Conservation (phyloP, 371 early-diverging fungal genomes). For the Spraguea lophii region DNA sequence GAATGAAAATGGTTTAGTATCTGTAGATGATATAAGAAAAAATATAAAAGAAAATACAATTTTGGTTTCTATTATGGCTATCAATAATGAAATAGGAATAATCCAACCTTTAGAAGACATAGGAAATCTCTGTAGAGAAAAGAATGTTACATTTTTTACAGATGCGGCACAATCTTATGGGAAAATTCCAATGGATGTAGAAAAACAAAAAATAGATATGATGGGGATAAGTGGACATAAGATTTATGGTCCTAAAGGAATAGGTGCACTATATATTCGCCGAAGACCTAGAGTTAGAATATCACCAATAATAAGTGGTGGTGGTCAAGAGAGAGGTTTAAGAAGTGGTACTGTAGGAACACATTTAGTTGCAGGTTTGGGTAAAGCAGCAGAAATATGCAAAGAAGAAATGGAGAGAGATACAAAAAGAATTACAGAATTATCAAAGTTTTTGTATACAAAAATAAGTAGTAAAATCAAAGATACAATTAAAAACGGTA, state of each 20-base stretch:
- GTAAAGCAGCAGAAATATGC: conserved; percentile 73
- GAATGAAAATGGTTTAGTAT: conserved; percentile 60
- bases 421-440: conserved; percentile 12
- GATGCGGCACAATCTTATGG: conserved; percentile 98
- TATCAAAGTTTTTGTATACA: conserved; percentile 10
- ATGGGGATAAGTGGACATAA: conserved; percentile 94
- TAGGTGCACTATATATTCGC: conserved; percentile 81
- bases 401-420: conserved; percentile 63
- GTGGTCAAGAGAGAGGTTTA: conserved; percentile 92
- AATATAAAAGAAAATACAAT: conserved; percentile 71
- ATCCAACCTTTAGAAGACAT: conserved; percentile 84
- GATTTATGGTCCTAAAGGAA: conserved; percentile 92
- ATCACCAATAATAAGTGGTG: conserved; percentile 73
- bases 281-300: conserved; percentile 80
- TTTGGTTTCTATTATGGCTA: conserved; percentile 81
- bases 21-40: conserved; percentile 51
- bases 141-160: conserved; percentile 50
- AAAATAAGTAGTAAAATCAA: conserved; percentile 20
- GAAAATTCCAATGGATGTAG: conserved; percentile 82
- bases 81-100: conserved; percentile 97
- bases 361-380: conserved; percentile 78
- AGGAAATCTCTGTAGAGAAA: conserved; percentile 48
- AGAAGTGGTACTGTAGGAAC: conserved; percentile 89
- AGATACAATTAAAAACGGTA: conserved; percentile 22
- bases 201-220: conserved; percentile 76